Base-by-base conservation (phyloP, 2,329 filamentous ascomycete species). In the Aspergillus terreus region DNA sequence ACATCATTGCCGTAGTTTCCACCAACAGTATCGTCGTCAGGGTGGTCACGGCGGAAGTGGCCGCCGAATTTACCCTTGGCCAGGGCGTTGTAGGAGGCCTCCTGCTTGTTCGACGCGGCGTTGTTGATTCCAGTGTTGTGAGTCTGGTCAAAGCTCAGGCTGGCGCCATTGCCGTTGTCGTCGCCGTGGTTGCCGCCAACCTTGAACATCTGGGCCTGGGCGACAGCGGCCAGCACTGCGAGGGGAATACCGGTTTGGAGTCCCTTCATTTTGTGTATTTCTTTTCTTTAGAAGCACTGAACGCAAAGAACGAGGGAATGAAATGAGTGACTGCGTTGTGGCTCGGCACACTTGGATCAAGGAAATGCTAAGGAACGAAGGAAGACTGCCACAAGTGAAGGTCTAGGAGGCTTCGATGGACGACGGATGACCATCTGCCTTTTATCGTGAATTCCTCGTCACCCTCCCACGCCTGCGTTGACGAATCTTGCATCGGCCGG, bases 231-330 rank as follows among this genome's bases (percentile, higher is more conserved):
- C 47, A 71, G 54, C 15, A 71, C 55, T 44, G 69, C 69, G 15
- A 72, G 53, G 4, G 69, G 66, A 42, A 72, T 65, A 46, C 67
- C 68, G 42, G 59, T 63, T 27, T 65, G 58, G 43, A 71, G 61
- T 43, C 63, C 65, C 63, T 71, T 72, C 69, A 72, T 72, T 12
- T 47, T 63, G 56, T 9, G 17, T 19, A 6, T n/a, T 23, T 12
- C 9, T 42, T 10, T 30, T 40, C 36, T 40, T 7, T 15, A 11
- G 36, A 40, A 40, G 17, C 19, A 43, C 21, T 12, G 23, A 43
- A 43, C n/a, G 40, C 40, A 43, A 25, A 44, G 21, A 44, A 17
- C 12, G 42, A 44, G 14, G 7, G 21, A 15, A 30, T 27, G 42
- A 44, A 40, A 42, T 15, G 35, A 38, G 44, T 35, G 32, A 40